A percentile compares a stretch with the other conserved stretches of the same genome.
Evolutionary conservation across 371 early-diverging fungal species (phyloP).

Genomic region (Gilbertella persicaria): DNA sequence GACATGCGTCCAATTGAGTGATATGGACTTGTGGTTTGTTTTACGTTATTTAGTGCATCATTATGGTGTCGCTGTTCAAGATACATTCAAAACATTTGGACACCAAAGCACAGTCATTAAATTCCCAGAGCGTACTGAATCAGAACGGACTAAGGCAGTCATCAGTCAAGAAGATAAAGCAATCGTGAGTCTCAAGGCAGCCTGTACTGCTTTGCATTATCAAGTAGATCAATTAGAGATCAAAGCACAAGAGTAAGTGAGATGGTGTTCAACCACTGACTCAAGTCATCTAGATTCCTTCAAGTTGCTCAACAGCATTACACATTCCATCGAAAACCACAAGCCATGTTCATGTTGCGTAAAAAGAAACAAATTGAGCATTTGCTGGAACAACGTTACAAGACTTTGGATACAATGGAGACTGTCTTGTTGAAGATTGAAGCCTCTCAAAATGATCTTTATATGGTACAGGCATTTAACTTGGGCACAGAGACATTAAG

Average conservation of each 20-base stretch:
- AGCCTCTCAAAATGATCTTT: constrained; percentile 49
- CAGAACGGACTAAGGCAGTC: constrained; percentile 8
- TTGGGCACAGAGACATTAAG: constrained; percentile 51
- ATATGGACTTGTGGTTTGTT: constrained; percentile 36
- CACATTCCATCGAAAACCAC: constrained; percentile 25
- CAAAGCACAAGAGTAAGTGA: constrained; percentile 27
- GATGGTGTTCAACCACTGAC: not conserved
- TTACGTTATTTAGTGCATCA: constrained; percentile 31
- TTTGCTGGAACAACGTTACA: constrained; percentile 43
- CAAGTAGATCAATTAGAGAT: constrained; percentile 52
- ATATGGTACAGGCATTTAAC: constrained; percentile 54
- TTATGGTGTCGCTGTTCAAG: constrained; percentile 31
- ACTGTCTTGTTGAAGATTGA: constrained; percentile 54
- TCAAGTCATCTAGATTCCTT: constrained; percentile 6
- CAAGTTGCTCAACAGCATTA: constrained; percentile 24
- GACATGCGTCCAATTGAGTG: constrained; percentile 12
- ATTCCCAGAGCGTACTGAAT: constrained; percentile 18
- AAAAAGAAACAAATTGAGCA: constrained; percentile 42
- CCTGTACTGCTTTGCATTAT: constrained; percentile 38
- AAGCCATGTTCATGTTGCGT: constrained; percentile 49
- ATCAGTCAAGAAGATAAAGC: constrained; percentile 53
- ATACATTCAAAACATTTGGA: constrained; percentile 30
- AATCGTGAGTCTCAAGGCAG: constrained; percentile 44
- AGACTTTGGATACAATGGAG: constrained; percentile 57
- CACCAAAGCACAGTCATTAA: constrained; percentile 28